These are phyloP conservation scores for Fusarium proliferatum DNA, from an alignment of 2,329 filamentous ascomycete species.

Conservation along the genomic window DNA sequence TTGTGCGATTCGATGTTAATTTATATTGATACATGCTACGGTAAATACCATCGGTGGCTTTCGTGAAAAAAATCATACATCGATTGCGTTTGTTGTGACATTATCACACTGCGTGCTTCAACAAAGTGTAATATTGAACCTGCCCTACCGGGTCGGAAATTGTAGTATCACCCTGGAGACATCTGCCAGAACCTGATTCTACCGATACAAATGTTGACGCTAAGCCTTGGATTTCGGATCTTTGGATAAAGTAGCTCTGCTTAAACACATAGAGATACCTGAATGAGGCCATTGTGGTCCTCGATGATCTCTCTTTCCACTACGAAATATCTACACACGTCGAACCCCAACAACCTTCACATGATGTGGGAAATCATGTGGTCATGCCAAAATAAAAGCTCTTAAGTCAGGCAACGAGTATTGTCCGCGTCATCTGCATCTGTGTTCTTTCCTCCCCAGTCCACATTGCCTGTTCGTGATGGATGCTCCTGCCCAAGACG, in stretches of 20 bases:
- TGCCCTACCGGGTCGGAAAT: not conserved
- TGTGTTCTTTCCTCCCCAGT: slow-evolving; percentile 1
- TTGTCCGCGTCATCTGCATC: not conserved
- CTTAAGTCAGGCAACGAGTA: not conserved
- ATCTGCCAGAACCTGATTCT: not conserved
- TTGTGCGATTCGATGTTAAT: not conserved
- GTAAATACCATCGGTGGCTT: too few species aligned
- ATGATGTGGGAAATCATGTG: not conserved
- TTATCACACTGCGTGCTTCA: not conserved
- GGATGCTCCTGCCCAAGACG: slow-evolving; percentile 4
- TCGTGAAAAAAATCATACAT: too few species aligned
- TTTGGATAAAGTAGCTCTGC: not conserved
- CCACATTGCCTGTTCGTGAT: not conserved
- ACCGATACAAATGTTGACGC: not conserved
- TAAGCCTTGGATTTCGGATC: not conserved
- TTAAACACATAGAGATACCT: not conserved
- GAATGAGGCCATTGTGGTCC: not conserved
- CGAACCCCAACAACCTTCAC: not conserved
- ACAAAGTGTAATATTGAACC: not conserved
- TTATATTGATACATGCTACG: not conserved
- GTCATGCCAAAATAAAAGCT: too few species aligned
- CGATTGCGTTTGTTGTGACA: not conserved
- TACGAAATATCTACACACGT: not conserved
- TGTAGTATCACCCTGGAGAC: too few species aligned
- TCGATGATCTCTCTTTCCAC: not conserved